Percentiles rank a stretch among this genome's conserved stretches.
Evolutionary conservation across 2,329 filamentous ascomycete genomes (phyloP).

Genomic region (Colletotrichum musicola): DNA sequence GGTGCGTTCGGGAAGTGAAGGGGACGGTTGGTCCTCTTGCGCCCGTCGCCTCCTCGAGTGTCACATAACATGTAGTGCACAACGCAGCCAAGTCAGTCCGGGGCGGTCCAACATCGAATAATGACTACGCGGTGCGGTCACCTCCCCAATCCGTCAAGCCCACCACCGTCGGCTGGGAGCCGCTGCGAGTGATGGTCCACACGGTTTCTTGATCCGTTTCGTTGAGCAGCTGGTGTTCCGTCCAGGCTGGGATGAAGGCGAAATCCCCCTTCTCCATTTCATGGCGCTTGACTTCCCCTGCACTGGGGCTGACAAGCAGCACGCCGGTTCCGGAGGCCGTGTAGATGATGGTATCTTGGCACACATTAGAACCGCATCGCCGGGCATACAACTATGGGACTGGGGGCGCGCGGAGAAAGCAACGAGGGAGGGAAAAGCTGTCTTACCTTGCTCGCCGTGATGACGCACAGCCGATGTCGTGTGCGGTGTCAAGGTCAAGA

Average conservation of each 20-base stretch:
- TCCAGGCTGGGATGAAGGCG: conserved; percentile 76
- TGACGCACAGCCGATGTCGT: conserved; percentile 75
- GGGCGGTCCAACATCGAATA: background rate
- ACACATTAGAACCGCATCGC: conserved; percentile 29
- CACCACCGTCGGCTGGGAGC: conserved; percentile 70
- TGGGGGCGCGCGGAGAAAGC: background rate
- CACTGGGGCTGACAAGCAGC: conserved; percentile 69
- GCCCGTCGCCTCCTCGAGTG: background rate
- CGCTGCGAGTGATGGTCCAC: conserved; percentile 76
- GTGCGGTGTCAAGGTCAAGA: conserved; percentile 73
- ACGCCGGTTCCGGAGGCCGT: conserved; percentile 71
- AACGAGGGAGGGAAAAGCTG: background rate
- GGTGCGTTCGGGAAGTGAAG: background rate
- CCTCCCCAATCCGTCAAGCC: conserved; percentile 74
- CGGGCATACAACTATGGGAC: background rate
- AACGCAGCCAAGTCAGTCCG: background rate
- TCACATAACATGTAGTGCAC: background rate
- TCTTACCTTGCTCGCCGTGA: conserved; percentile 74
- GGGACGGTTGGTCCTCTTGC: background rate
- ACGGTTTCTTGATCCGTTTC: conserved; percentile 71
- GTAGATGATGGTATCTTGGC: conserved; percentile 76
- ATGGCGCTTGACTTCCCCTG: conserved; percentile 65
- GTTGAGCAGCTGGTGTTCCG: conserved; percentile 79
- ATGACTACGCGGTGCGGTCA: conserved; percentile 49
- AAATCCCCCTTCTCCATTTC: conserved; percentile 75